Evolutionary conservation across 2,329 filamentous ascomycete species (phyloP).

Genomic region (Pyrenophora graminea): DNA sequence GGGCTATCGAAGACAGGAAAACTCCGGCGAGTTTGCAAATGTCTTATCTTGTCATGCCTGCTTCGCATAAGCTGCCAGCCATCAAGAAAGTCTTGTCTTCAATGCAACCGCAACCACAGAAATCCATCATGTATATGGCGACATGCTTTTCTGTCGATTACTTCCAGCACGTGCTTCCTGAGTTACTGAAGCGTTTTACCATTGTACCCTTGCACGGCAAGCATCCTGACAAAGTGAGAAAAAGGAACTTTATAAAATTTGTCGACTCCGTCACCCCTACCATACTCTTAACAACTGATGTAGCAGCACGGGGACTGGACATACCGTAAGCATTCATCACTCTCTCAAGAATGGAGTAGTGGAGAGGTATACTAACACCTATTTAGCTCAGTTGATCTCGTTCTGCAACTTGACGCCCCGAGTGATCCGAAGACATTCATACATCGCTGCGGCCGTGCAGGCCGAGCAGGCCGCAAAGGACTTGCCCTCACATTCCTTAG

Average conservation of each 20-base stretch:
- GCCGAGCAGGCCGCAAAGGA: constrained; percentile 69
- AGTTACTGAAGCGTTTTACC: constrained; percentile 70
- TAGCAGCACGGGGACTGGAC: constrained; percentile 87
- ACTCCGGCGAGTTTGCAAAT: constrained; percentile 94
- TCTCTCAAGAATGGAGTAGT: too few relatives aligned
- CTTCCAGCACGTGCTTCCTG: constrained; percentile 78
- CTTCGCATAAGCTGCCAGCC: constrained; percentile 79
- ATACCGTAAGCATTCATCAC: constrained; percentile 60
- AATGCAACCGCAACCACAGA: constrained; percentile 75
- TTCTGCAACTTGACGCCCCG: constrained; percentile 83
- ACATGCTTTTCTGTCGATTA: constrained; percentile 96
- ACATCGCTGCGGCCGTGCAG: constrained; percentile 67
- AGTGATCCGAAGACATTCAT: constrained; percentile 86
- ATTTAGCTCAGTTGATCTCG: constrained; percentile 73
- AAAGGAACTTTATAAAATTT: constrained; percentile 85
- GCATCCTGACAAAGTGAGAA: constrained; percentile 81
- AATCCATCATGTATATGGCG: constrained; percentile 88
- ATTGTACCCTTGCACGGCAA: constrained; percentile 89
- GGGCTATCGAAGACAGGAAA: constrained; percentile 76
- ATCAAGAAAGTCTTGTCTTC: constrained; percentile 71
- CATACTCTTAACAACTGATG: constrained; percentile 87
- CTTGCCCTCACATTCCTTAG: constrained; percentile 85
- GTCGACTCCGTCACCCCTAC: constrained; percentile 73
- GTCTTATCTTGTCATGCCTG: constrained; percentile 76
- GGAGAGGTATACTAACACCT: too few relatives aligned